These are phyloP conservation scores for Beauveria bassiana DNA, from an alignment of 2,329 filamentous ascomycete genomes.

Conservation along the genomic window DNA sequence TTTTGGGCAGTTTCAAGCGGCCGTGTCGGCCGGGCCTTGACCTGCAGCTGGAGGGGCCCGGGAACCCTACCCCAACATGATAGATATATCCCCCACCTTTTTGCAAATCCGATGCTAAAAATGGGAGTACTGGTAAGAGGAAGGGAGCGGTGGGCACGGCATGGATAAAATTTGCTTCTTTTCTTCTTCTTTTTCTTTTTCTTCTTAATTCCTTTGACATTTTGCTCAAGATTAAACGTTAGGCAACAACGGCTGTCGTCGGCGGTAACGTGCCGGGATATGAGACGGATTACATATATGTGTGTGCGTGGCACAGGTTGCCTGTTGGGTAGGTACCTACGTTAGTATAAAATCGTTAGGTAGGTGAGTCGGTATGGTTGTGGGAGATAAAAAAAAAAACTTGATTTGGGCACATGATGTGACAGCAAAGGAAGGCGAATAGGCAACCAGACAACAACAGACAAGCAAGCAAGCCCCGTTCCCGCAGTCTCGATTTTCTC, in stretches of 20 bases:
- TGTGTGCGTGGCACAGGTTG: background rate
- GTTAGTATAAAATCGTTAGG: no score
- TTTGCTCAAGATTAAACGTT: background rate
- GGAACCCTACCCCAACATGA: background rate
- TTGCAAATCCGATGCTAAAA: background rate
- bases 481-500: background rate
- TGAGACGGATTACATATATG: background rate
- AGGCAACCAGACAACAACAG: background rate
- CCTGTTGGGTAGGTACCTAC: background rate
- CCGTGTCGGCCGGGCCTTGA: background rate
- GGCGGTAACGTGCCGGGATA: background rate
- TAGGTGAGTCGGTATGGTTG: no score
- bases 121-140: background rate
- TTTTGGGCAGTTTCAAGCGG: background rate
- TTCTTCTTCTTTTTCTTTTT: background rate
- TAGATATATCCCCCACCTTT: background rate
- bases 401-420: slow-evolving; percentile 7
- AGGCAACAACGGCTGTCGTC: background rate
- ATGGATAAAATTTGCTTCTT: background rate
- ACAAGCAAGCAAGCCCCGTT: background rate
- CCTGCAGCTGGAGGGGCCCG: background rate
- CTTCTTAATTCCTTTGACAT: no score
- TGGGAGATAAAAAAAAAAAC: background rate
- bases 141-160: background rate
- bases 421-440: background rate